Percentiles rank a stretch among this genome's conserved stretches.
These are phyloP conservation scores for Pueraria montana DNA, from an alignment of 306 rosid species.

Conservation along the genomic window DNA sequence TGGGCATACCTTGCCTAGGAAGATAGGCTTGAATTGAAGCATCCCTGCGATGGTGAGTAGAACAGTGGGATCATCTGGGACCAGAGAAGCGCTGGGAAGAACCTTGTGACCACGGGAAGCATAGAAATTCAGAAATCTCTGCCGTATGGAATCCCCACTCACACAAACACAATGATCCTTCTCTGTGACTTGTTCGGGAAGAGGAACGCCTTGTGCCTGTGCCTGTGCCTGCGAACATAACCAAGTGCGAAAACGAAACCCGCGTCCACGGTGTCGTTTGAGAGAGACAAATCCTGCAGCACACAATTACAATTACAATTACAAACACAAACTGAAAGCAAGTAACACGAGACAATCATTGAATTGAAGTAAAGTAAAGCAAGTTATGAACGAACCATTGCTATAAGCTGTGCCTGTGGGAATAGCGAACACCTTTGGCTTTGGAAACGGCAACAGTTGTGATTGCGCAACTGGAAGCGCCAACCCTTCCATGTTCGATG, in stretches of 20 bases:
- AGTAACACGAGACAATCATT: neutral
- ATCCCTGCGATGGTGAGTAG: constrained; percentile 95
- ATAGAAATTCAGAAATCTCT: constrained; percentile 72
- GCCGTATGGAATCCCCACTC: constrained; percentile 84
- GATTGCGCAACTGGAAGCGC: constrained; percentile 39
- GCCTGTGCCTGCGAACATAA: constrained; percentile 31
- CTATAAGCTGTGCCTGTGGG: neutral
- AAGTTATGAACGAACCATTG: no score
- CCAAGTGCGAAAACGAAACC: constrained; percentile 67
- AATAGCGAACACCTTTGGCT: constrained; percentile 16
- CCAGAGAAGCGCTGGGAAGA: constrained; percentile 92
- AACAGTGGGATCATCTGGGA: constrained; percentile 95
- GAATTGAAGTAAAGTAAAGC: no score
- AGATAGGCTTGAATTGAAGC: constrained; percentile 96
- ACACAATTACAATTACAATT: neutral
- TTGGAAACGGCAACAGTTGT: constrained; percentile 22
- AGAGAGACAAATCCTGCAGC: constrained; percentile 28
- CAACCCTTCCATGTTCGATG: constrained; percentile 26
- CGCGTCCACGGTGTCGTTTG: constrained; percentile 35
- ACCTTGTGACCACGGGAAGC: constrained; percentile 87
- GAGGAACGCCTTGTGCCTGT: constrained; percentile 53
- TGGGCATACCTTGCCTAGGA: constrained; percentile 88
- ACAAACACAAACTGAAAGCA: neutral
- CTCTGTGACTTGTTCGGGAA: constrained; percentile 34
- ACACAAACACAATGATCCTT: constrained; percentile 24